Evolutionary conservation across 495 filamentous ascomycete genomes (phyloP), one percentile per base, ranked within the genome.

Genomic region (Aspergillus nidulans): DNA sequence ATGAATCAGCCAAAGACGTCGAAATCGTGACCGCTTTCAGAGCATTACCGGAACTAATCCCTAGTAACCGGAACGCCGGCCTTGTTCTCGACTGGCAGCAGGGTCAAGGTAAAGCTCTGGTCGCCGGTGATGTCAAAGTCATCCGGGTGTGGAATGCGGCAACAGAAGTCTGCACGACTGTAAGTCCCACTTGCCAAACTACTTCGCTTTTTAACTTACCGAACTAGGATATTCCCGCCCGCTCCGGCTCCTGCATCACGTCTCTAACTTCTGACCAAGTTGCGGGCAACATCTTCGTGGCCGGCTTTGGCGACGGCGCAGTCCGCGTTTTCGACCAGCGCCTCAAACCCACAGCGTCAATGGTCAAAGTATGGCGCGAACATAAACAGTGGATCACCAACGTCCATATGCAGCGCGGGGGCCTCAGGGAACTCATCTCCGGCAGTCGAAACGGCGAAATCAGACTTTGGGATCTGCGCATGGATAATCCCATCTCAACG

Each of bases 51-150:
- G 91, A 97, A 68, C 85, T 97, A 43, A 86, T 97, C 18, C 89
- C 91, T 6, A 92, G 88, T 68, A 94, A 90, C 53, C 83, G 90
- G 58, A 96, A 96, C 63, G 95, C 94, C 0, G 92, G 92, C 2
- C 84, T 97, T 67, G 91, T 97, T 18, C 92, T 97, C 59, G 91
- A 97, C 60, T 99, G 94, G 94, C 92, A 96, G 63, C 94, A 99
- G 69, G 91, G 92, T n/a, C 88, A 91, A 57, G 94, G 94, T 19
- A 90, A 88, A 53, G 85, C 95, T 24, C 78, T 99, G 24, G 95
- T 97, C 38, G 95, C 94, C 6, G 94, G 94, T 39, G 94, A 99
- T 66, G 91, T 96, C 39, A 90, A 92, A 55, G 90, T 97, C 34
- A 96, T 99, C 61, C 78, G 91, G 26, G 87, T 97, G 15, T 99